Evolutionary conservation across 2,329 filamentous ascomycete genomes (phyloP), one percentile per base, ranked within the genome.

Genomic region (Immersiporthe knoxdaviesiana): DNA sequence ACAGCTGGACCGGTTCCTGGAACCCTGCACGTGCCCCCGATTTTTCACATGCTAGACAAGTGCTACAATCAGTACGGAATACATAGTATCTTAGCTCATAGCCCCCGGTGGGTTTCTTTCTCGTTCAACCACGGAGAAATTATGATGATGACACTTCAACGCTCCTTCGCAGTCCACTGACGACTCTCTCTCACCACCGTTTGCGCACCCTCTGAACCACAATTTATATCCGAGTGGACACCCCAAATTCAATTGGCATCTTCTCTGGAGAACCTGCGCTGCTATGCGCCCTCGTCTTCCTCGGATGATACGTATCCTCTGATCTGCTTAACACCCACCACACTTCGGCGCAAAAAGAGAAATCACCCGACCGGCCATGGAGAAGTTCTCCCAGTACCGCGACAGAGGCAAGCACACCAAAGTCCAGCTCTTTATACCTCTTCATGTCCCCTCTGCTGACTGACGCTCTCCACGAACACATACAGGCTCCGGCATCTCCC

Each of bases 361-460:
- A 54, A 54, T 54, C 24, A 27, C 41, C 18, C 6, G 39, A 12
- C n/a, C 63, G 71, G 75, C 56, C 44, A 97, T 97, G 94, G 94
- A 97, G 84, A 97, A 97, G 80, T 97, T 93, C 79, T 95, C 92
- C 68, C 93, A 97, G 79, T 97, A 93, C 77, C 90, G 94, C 75
- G 94, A 97, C 81, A 89, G 91, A 88, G 94, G 94, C 92, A 83
- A 73, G 77, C 61, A 58, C 39, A 50, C 12, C 39, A 12, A 35
- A n/a, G 24, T 59, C 39, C 69, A 68, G 37, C 64, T n/a, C 65
- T 52, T n/a, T 41, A 54, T 24, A 27, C 16, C 14, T 11, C 3
- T 60, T 18, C 37, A 35, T 12, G 2, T 27, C 14, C 11, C 37
- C 7, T 18, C 35, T 30, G 4, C 35, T n/a, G n/a, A 35, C 35